These are phyloP conservation scores for Aspergillus baeticus DNA, from an alignment of 495 filamentous ascomycete species.

Conservation along the genomic window DNA sequence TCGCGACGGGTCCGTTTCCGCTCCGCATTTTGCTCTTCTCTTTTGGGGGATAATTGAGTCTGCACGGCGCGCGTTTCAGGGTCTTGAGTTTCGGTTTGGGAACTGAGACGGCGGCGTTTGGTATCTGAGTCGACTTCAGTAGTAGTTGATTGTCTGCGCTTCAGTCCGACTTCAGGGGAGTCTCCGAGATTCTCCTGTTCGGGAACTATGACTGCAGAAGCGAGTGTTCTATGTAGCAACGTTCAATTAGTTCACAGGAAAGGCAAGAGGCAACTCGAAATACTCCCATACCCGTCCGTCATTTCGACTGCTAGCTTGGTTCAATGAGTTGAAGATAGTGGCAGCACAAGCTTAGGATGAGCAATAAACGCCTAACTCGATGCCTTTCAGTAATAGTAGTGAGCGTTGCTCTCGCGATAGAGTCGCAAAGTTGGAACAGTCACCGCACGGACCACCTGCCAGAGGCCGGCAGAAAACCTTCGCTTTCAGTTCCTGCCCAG, in stretches of 20 bases:
- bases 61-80: slow-evolving; percentile 17
- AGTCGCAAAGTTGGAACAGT: background rate
- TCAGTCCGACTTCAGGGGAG: slow-evolving; percentile 38
- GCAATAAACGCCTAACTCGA: too few relatives aligned
- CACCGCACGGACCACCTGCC: slow-evolving; percentile 19
- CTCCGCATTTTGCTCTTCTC: slow-evolving; percentile 29
- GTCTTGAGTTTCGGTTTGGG: slow-evolving; percentile 20
- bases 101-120: slow-evolving; percentile 56
- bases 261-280: background rate
- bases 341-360: background rate
- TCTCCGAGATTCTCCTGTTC: slow-evolving; percentile 37
- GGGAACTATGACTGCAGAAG: slow-evolving; percentile 65
- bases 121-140: slow-evolving; percentile 49
- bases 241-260: background rate
- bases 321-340: background rate
- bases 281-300: slow-evolving; percentile 31
- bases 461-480: slow-evolving; percentile 7
- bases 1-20: slow-evolving; percentile 45
- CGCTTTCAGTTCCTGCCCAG: background rate
- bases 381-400: too few relatives aligned
- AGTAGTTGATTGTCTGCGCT: slow-evolving; percentile 57
- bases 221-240: slow-evolving; percentile 44
- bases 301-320: slow-evolving; percentile 11
- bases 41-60: slow-evolving; percentile 14
- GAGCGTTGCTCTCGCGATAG: slow-evolving; percentile 14